Evolutionary conservation across 352 stramenopile species (phyloP), one percentile per base, ranked within the genome.

Genomic region (Pythium vanterpoolii): DNA sequence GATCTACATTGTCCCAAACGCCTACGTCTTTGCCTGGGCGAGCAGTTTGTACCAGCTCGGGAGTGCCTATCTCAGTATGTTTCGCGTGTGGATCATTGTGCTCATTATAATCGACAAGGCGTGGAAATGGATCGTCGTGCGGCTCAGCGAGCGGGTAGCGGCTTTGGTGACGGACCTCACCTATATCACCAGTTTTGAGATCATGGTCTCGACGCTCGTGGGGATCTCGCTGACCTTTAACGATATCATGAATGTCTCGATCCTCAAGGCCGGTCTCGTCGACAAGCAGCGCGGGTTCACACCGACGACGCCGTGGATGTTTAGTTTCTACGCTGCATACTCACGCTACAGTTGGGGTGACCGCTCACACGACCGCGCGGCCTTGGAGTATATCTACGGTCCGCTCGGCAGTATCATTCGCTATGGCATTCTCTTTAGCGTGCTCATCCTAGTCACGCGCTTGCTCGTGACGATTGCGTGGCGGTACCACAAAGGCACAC

Each of bases 31-130:
- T 30, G 64, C 64, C 1, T 71, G 64, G 64, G 34, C 51, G 24
- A 62, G 42, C 14, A 71, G 26, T 36, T 14, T 50, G 8, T 71
- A 27, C 49, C 57, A 62, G 43, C 45, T 71, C 31, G 47, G 24
- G n/a, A 71, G 57, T n/a, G 64, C 64, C n/a, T 66, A 60, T 46
- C 34, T 71, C 7, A 67, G 52, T 31, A 71, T 58, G 31, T 71
- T 71, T 38, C 64, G 64, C 23, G 49, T 71, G 19, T 71, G 64
- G 64, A 39, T 58, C 5, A 14, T 66, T 26, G 64, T 71, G 11
- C 10, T 71, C 23, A 49, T 71, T 0, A 16, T 71, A 9, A 71
- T 71, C 18, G 58, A 71, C 28, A 44, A 46, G 3, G 3, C 53
- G 0, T 70, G 62, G 62, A 27, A 39, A 5, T 57, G 36, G 23